Conservation (phyloP, 2,329 filamentous ascomycete genomes). For the Trichoderma sp. region DNA sequence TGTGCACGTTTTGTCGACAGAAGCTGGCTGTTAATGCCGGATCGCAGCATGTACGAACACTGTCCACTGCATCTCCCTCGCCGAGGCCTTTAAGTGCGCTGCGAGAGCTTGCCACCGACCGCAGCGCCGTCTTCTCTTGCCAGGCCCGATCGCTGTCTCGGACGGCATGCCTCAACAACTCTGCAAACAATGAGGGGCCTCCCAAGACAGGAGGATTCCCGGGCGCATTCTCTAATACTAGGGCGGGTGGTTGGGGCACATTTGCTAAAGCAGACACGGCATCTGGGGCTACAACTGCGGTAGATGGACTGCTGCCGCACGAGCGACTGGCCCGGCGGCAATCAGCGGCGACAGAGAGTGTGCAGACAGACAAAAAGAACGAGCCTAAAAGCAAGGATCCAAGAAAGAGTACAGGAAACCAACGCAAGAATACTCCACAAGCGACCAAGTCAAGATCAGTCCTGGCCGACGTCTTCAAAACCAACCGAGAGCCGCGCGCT, state of each 20-base stretch:
- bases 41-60: background rate
- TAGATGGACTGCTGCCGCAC: constrained; percentile 36
- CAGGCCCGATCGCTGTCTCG: constrained; percentile 30
- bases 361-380: background rate
- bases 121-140: background rate
- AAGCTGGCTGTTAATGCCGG: constrained; percentile 26
- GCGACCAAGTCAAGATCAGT: constrained; percentile 29
- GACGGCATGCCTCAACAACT: constrained; percentile 25
- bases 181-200: constrained; percentile 23
- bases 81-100: background rate
- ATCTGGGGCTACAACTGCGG: background rate
- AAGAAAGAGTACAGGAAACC: background rate
- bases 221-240: constrained; percentile 25
- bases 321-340: constrained; percentile 37
- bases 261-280: constrained; percentile 21
- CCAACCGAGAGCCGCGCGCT: constrained; percentile 27
- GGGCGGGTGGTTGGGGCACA: constrained; percentile 24
- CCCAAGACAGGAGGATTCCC: constrained; percentile 27
- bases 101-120: background rate
- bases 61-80: background rate
- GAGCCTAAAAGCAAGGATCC: background rate
- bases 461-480: constrained; percentile 35
- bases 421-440: constrained; percentile 16
- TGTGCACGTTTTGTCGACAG: constrained; percentile 41
- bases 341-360: constrained; percentile 21